A percentile compares a stretch with the other conserved stretches of the same genome.
phyloP scores from a whole-genome alignment of 2,329 filamentous ascomycete species.

The Graphilbum fragrans region DNA sequence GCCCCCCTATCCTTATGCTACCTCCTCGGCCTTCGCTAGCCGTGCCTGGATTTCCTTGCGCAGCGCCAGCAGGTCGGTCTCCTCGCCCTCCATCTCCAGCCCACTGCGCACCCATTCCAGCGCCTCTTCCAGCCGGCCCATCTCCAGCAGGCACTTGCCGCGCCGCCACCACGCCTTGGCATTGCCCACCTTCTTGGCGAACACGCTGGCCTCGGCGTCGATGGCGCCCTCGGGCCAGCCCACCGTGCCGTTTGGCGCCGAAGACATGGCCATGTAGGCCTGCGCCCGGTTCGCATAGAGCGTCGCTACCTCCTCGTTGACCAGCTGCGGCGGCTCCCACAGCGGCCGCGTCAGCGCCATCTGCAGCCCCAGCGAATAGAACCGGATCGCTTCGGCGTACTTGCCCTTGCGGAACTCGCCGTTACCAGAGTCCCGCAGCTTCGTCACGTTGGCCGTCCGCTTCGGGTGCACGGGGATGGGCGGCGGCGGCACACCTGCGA shows the following conservation, averaged over 20 bases:
- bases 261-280: slow-evolving; percentile 58
- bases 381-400: slow-evolving; percentile 61
- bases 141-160: slow-evolving; percentile 77
- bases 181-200: slow-evolving; percentile 77
- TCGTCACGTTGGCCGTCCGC: slow-evolving; percentile 74
- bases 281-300: slow-evolving; percentile 83
- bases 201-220: slow-evolving; percentile 79
- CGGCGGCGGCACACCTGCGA: slow-evolving; percentile 59
- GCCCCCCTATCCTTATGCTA: not conserved
- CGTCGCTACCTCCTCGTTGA: slow-evolving; percentile 70
- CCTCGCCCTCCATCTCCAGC: slow-evolving; percentile 70
- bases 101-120: slow-evolving; percentile 63
- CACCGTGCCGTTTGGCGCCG: slow-evolving; percentile 28
- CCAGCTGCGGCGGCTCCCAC: slow-evolving; percentile 79
- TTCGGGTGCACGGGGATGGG: slow-evolving; percentile 90
- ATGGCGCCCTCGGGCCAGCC: slow-evolving; percentile 77
- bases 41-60: slow-evolving; percentile 47
- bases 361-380: slow-evolving; percentile 77
- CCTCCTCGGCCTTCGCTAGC: slow-evolving; percentile 5
- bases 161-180: slow-evolving; percentile 91
- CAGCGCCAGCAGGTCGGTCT: slow-evolving; percentile 50
- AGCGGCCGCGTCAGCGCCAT: slow-evolving; percentile 74
- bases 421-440: slow-evolving; percentile 85
- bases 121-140: slow-evolving; percentile 78
- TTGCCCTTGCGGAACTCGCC: slow-evolving; percentile 66